Evolutionary conservation across 1,284 basidiomycete genomes (phyloP), one percentile per base, ranked within the genome.

Genomic region (Acaromyces ingoldii): DNA sequence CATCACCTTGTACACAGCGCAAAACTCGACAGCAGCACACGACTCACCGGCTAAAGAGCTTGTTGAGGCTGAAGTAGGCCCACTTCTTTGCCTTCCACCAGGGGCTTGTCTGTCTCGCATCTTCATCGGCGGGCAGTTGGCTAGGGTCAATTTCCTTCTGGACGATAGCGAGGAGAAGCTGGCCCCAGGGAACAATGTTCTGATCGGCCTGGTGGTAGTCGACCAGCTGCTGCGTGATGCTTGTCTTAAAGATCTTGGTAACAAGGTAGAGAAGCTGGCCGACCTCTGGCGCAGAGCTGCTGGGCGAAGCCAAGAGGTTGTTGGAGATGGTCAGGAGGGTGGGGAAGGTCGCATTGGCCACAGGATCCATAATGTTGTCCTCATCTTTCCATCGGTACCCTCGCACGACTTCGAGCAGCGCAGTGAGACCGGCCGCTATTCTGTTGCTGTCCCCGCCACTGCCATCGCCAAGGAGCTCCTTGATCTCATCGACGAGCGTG

Each of bases 31-130:
- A n/a, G n/a, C n/a, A n/a, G n/a, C n/a, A n/a, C 1, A n/a, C 17
- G 4, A 53, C 51, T 15, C 36, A 53, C 21, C 67, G 60, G 11
- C 55, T 59, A 46, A 73, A 73, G 43, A 75, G 70, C 54, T 66
- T 67, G 66, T 74, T 74, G 52, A 75, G 65, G 31, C 67, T 63
- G 60, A 63, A 67, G 64, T 63, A 72, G 11, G 72, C 67, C 72
- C 72, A 75, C 58, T 75, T 75, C 58, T 75, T 75, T 26, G 72
- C 71, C 60, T 69, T 71, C 67, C 67, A 73, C 72, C 72, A 75
- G 2, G 60, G 53, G 33, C 57, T 46, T 17, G 49, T 33, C 51
- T 67, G 59, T 19, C 53, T 46, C 28, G 53, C 61, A 15, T 70
- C 69, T 21, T 67, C 65, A 49, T 67, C 67, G 17, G 54, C 51